Evolutionary conservation across 345 rosid genomes (phyloP).

Genomic region (Noccaea bulbosa): DNA sequence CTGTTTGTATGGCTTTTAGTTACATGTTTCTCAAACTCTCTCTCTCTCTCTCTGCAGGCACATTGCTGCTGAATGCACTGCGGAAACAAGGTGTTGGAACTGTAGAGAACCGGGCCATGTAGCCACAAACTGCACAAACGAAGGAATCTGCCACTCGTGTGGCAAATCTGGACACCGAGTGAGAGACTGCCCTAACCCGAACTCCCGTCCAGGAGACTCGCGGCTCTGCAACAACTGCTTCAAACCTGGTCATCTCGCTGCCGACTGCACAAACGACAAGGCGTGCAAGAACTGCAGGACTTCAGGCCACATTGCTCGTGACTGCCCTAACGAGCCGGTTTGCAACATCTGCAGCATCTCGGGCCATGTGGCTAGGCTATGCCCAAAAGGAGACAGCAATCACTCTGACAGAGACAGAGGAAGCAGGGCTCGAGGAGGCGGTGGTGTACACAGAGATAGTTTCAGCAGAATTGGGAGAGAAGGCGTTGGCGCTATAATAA

Average conservation of each 20-base stretch:
- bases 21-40: not conserved
- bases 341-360: constrained; percentile 81
- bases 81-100: constrained; percentile 91
- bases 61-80: constrained; percentile 91
- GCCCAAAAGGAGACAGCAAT: constrained; percentile 62
- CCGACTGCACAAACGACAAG: constrained; percentile 91
- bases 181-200: constrained; percentile 77
- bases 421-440: constrained; percentile 50
- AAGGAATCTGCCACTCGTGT: constrained; percentile 96
- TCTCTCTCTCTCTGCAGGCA: constrained; percentile 63
- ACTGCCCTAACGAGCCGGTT: constrained; percentile 78
- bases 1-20: not conserved
- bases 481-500: constrained; percentile 73
- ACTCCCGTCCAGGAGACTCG: constrained; percentile 71
- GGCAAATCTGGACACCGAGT: constrained; percentile 95
- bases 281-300: constrained; percentile 97
- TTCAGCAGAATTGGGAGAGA: constrained; percentile 74
- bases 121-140: constrained; percentile 83
- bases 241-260: constrained; percentile 88
- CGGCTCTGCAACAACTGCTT: constrained; percentile 96
- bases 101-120: constrained; percentile 94
- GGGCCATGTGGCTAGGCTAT: constrained; percentile 84
- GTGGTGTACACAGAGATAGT: constrained; percentile 71
- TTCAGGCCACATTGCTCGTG: constrained; percentile 92
- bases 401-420: constrained; percentile 54